phyloP scores from a whole-genome alignment of 2,329 filamentous ascomycete genomes.

The Sclerotiophoma versabilis region DNA sequence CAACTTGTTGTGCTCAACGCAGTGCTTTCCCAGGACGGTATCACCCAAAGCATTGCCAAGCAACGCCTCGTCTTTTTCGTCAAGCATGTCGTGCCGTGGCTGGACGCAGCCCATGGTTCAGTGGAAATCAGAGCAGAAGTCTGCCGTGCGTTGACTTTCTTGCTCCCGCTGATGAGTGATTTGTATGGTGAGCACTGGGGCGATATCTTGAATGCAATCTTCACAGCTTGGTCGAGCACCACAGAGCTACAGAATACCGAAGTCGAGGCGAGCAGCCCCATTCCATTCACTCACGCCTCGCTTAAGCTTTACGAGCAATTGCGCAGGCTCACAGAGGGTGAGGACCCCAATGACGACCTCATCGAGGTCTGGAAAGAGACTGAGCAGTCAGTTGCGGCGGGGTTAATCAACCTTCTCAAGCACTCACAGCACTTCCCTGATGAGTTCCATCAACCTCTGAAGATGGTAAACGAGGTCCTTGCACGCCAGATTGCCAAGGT shows the following conservation, averaged over 20 bases:
- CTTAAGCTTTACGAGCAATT: slow-evolving; percentile 73
- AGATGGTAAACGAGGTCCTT: slow-evolving; percentile 78
- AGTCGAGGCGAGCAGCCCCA: slow-evolving; percentile 29
- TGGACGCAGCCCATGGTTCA: slow-evolving; percentile 62
- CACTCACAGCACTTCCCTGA: slow-evolving; percentile 58
- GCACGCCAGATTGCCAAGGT: slow-evolving; percentile 72
- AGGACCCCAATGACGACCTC: slow-evolving; percentile 85
- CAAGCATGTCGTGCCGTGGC: slow-evolving; percentile 77
- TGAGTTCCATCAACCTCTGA: slow-evolving; percentile 69
- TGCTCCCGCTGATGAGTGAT: slow-evolving; percentile 78
- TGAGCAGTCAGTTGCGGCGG: slow-evolving; percentile 62
- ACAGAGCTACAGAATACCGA: slow-evolving; percentile 36
- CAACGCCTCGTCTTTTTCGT: slow-evolving; percentile 83
- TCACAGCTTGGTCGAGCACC: slow-evolving; percentile 44
- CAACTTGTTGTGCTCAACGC: slow-evolving; percentile 63
- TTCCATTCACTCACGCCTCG: slow-evolving; percentile 72
- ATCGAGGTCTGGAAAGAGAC: slow-evolving; percentile 73
- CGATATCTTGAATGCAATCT: slow-evolving; percentile 48
- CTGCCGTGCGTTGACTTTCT: slow-evolving; percentile 60
- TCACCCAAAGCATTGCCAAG: slow-evolving; percentile 58
- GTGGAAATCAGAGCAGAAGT: slow-evolving; percentile 62
- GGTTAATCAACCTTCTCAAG: slow-evolving; percentile 70
- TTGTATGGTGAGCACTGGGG: slow-evolving; percentile 92
- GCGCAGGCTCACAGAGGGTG: slow-evolving; percentile 59
- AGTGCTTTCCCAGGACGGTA: slow-evolving; percentile 59